Conservation (phyloP, 2,329 filamentous ascomycete species). For the Colletotrichum orchidophilum region DNA sequence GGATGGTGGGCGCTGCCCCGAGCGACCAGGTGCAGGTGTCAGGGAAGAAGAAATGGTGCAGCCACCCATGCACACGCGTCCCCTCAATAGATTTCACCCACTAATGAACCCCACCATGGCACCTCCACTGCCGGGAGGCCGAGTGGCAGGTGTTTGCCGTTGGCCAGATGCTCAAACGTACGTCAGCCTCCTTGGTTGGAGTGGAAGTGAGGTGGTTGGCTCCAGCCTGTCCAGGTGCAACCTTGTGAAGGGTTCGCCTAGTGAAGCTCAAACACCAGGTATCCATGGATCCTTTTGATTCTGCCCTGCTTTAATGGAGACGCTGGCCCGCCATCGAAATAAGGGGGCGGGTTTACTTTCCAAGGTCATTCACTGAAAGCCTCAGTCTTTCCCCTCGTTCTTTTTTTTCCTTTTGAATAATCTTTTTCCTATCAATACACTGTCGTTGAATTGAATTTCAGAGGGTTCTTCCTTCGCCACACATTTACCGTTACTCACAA, state of each 20-base stretch:
- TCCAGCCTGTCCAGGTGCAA: not conserved
- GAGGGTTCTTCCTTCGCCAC: conserved; percentile 5
- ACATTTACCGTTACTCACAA: conserved; percentile 1
- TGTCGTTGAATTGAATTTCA: conserved; percentile 3
- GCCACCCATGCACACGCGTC: conserved; percentile 25
- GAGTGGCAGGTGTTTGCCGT: conserved; percentile 5
- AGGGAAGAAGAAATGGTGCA: not conserved
- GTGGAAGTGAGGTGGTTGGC: not conserved
- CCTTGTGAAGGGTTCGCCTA: not conserved
- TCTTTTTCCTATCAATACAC: not conserved
- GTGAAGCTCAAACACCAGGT: conserved; percentile 26
- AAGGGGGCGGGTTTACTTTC: conserved; percentile 22
- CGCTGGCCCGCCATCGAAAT: conserved; percentile 18
- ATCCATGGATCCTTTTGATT: conserved; percentile 9
- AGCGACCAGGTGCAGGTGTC: not conserved
- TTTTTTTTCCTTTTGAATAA: not conserved
- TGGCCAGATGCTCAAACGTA: conserved; percentile 27
- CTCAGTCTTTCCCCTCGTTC: conserved; percentile 1
- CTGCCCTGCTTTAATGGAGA: conserved; percentile 25
- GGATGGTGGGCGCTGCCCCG: conserved; percentile 17
- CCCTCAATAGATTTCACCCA: not conserved
- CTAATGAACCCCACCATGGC: not conserved
- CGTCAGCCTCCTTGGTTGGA: conserved; percentile 29
- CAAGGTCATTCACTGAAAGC: not conserved
- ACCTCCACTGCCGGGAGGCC: conserved; percentile 6